A percentile compares a stretch with the other conserved stretches of the same genome.
phyloP scores from a whole-genome alignment of 768 basidiomycete genomes.

The Boletus rubropictus region DNA sequence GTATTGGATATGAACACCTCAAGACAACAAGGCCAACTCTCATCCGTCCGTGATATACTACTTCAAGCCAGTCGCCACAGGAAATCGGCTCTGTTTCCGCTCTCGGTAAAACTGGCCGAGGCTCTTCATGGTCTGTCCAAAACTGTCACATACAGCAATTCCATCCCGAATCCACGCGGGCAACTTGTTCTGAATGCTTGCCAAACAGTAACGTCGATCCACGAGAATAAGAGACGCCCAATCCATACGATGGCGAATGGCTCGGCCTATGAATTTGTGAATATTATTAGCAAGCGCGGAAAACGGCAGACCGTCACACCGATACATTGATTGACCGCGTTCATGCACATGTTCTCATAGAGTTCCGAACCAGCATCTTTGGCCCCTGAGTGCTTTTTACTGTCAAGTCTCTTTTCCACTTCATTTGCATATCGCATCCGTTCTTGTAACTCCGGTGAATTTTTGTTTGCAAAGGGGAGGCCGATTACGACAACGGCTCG shows the following conservation, averaged over 20 bases:
- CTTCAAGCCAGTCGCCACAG: not conserved
- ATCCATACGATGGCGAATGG: constrained; percentile 85
- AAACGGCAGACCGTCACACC: constrained; percentile 43
- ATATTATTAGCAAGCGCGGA: not conserved
- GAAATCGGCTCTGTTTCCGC: constrained; percentile 33
- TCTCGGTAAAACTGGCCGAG: constrained; percentile 65
- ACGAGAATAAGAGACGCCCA: constrained; percentile 89
- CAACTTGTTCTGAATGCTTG: constrained; percentile 70
- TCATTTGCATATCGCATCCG: constrained; percentile 83
- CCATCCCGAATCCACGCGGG: constrained; percentile 82
- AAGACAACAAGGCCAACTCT: not conserved
- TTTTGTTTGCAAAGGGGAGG: constrained; percentile 87
- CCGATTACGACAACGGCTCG: constrained; percentile 85
- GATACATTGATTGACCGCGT: constrained; percentile 95
- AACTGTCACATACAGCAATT: constrained; percentile 53
- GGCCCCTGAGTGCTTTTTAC: constrained; percentile 31
- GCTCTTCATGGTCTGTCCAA: constrained; percentile 65
- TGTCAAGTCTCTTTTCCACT: constrained; percentile 42
- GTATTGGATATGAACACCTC: no score
- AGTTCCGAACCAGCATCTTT: constrained; percentile 75
- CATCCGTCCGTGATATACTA: constrained; percentile 4
- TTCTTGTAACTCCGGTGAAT: constrained; percentile 87
- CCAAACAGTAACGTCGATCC: constrained; percentile 72
- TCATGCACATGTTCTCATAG: constrained; percentile 90
- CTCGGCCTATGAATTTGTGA: constrained; percentile 56